A percentile compares a stretch with the other conserved stretches of the same genome.
Conservation (phyloP, 345 rosid species). For the Citrus inodora region DNA sequence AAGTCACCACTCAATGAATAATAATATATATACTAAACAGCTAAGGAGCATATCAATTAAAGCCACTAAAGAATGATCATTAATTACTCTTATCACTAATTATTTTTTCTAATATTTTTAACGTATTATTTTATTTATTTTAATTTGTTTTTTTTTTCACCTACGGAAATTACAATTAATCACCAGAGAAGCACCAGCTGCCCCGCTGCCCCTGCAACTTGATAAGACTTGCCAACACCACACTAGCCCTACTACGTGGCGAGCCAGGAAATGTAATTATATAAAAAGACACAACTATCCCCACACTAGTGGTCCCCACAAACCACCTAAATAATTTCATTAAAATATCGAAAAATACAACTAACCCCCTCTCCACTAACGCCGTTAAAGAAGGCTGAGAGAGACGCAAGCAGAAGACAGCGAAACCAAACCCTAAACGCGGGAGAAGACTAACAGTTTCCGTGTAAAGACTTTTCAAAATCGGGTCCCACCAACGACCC, state of each 20-base stretch:
- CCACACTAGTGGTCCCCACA: not conserved
- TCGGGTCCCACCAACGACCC: not conserved
- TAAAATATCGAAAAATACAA: not conserved
- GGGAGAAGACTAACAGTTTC: not conserved
- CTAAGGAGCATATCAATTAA: too few relatives aligned
- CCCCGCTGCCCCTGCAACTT: not conserved
- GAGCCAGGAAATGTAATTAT: not conserved
- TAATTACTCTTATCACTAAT: too few relatives aligned
- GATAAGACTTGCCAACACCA: not conserved
- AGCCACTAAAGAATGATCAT: too few relatives aligned
- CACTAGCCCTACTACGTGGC: not conserved
- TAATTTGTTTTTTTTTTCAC: too few relatives aligned
- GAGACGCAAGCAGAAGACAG: not conserved
- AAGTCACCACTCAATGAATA: too few relatives aligned
- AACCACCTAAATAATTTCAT: not conserved
- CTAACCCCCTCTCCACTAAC: not conserved
- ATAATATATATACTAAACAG: too few relatives aligned
- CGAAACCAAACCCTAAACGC: not conserved
- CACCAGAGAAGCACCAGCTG: too few relatives aligned
- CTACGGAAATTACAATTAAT: too few relatives aligned
- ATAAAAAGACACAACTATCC: not conserved
- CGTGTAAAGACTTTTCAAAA: slow-evolving; percentile 1
- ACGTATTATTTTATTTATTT: too few relatives aligned
- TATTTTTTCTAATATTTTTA: too few relatives aligned
- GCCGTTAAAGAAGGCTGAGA: not conserved